Base-by-base conservation (phyloP, 2,329 filamentous ascomycete genomes). In the Aspergillus intermedius region DNA sequence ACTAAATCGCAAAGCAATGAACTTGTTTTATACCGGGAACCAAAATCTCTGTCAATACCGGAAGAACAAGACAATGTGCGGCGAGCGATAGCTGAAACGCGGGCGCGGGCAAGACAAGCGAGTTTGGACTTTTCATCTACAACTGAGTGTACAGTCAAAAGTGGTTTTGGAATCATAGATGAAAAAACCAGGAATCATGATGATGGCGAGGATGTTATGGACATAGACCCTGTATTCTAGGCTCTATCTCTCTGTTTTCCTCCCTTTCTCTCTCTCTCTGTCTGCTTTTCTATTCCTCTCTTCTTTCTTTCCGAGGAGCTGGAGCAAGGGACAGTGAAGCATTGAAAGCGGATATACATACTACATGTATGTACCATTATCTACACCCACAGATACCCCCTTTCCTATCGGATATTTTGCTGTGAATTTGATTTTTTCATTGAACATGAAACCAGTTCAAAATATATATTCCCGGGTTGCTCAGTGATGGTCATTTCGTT, bases 11-110 rank as follows among this genome's bases (percentile, higher is more conserved):
- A 63, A 64, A 69, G 81, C 74, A 93, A 79, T 66, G 75, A 81
- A 63, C 60, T 97, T 53, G 86, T 98, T 13, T 79, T 97, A 34
- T 97, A 97, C 70, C 80, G 77, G 53, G 82, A 93, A 44, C 90
- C 91, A 5, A 77, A 78, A 43, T 90, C 88, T 13, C 68, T 96
- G 55, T 85, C 82, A 0, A 79, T 95, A 17, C 83, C 89, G 0
- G 78, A 83, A 63, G 84, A 88, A 55, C 78, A 85, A 25, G 86
- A 91, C 65, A 74, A 74, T 52, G 85, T 95, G 53, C 79, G 89
- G 51, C 88, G 84, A 67, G 88, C 88, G 7, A 90, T 96, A 55
- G 75, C 91, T 46, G 91, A 95, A 66, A 40, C 37, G 17, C 17
- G 37, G 37, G 37, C 37, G 5, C 37, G 37, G 19, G 37, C 37